Conservation (phyloP, 139 green algal species). For the Microglena sp. region DNA sequence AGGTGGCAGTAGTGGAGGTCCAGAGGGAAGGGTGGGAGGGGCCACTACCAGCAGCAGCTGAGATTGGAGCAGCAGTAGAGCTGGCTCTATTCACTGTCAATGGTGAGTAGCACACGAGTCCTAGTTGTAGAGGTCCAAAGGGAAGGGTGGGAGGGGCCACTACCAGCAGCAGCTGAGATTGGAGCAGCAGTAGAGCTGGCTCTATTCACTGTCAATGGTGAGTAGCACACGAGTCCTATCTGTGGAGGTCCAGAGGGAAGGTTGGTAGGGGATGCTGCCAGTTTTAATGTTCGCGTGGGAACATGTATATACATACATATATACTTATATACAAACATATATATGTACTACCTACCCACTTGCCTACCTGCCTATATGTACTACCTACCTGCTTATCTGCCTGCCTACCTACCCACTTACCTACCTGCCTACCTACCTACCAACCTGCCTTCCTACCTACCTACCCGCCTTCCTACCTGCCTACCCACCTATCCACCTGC, state of each 20-base stretch:
- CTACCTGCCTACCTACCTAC: neutral
- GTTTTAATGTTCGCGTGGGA: neutral
- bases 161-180: slow-evolving; percentile 12
- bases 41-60: slow-evolving; percentile 3
- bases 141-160: slow-evolving; percentile 18
- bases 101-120: too few species aligned
- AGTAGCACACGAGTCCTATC: too few species aligned
- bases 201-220: slow-evolving; percentile 36
- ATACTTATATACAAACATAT: neutral
- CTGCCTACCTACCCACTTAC: neutral
- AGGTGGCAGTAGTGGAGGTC: slow-evolving; percentile 17
- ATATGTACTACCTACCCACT: too few species aligned
- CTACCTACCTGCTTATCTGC: too few species aligned
- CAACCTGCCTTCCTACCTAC: neutral
- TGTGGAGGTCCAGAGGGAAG: slow-evolving; percentile 17
- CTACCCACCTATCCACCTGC: too few species aligned
- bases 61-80: slow-evolving; percentile 34
- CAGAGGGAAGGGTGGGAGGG: slow-evolving; percentile 18
- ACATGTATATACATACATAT: too few species aligned
- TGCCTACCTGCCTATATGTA: too few species aligned
- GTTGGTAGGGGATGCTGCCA: neutral
- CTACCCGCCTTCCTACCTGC: neutral
- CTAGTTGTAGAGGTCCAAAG: slow-evolving; percentile 11
- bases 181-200: slow-evolving; percentile 31
- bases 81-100: too few species aligned